Conservation (phyloP, 2,329 filamentous ascomycete genomes). For the Endoconidiophora laricicola region DNA sequence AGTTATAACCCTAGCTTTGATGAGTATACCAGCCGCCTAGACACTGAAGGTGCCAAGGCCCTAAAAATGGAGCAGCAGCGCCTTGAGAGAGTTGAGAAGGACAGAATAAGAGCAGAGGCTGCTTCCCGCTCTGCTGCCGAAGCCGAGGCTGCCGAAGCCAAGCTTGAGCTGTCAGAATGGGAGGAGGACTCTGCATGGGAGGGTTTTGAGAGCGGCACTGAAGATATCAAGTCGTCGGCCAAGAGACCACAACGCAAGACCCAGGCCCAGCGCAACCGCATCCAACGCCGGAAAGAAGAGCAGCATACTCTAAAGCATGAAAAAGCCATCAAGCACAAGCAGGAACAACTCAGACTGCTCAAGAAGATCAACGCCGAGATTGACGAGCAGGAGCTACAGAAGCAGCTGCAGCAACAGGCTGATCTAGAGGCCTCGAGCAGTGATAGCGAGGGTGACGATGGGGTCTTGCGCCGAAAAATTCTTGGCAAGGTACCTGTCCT, state of each 20-base stretch:
- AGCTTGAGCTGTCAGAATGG: conserved; percentile 49
- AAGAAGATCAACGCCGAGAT: conserved; percentile 53
- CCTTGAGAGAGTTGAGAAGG: conserved; percentile 47
- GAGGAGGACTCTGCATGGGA: conserved; percentile 90
- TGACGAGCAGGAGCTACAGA: conserved; percentile 32
- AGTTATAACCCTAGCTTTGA: conserved; percentile 85
- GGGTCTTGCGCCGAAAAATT: conserved; percentile 50
- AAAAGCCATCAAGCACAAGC: conserved; percentile 53
- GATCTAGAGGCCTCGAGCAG: conserved; percentile 26
- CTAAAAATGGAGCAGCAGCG: conserved; percentile 65
- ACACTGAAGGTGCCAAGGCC: conserved; percentile 60
- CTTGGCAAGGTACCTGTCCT: conserved; percentile 61
- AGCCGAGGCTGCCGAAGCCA: conserved; percentile 56
- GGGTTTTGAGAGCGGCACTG: conserved; percentile 66
- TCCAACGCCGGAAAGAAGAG: conserved; percentile 74
- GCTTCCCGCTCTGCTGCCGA: conserved; percentile 53
- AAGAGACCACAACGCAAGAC: conserved; percentile 79
- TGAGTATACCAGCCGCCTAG: conserved; percentile 67
- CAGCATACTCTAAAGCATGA: conserved; percentile 64
- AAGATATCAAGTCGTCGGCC: conserved; percentile 40
- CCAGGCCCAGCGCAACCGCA: conserved; percentile 68
- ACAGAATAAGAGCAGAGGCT: conserved; percentile 50
- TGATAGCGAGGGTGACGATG: conserved; percentile 43
- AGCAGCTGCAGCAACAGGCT: conserved; percentile 30
- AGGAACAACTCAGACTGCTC: conserved; percentile 54